Evolutionary conservation across 768 basidiomycete species (phyloP).

Genomic region (Psilocybe cubensis): DNA sequence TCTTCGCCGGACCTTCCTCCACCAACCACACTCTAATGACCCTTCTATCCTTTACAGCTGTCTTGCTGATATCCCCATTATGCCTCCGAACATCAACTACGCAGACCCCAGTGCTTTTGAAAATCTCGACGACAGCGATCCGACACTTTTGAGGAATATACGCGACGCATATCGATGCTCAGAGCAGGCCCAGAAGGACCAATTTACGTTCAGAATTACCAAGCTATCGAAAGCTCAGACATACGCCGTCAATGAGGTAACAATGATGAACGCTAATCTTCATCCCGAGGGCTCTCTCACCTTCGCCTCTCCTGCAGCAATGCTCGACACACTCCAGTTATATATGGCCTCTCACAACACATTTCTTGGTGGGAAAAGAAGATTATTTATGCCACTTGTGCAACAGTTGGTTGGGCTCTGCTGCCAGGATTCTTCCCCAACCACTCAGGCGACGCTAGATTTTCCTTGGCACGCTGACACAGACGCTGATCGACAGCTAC

Average conservation of each 20-base stretch:
- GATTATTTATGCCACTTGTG: slow-evolving; percentile 18
- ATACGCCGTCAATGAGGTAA: slow-evolving; percentile 30
- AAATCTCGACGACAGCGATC: slow-evolving; percentile 9
- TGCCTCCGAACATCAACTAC: slow-evolving; percentile 11
- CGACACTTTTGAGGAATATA: slow-evolving; percentile 3
- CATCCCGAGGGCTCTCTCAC: slow-evolving; percentile 25
- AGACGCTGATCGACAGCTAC: slow-evolving; percentile 17
- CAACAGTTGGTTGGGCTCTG: slow-evolving; percentile 5
- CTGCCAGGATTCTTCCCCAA: slow-evolving; percentile 1
- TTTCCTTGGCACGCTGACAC: slow-evolving; percentile 10
- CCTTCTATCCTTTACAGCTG: slow-evolving; percentile 25
- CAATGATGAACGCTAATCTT: slow-evolving; percentile 28
- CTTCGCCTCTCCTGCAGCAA: slow-evolving; percentile 23
- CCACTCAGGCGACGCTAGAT: not conserved
- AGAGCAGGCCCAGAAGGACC: slow-evolving; percentile 23
- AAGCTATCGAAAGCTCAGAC: slow-evolving; percentile 31
- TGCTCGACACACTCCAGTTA: slow-evolving; percentile 24
- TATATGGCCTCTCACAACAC: slow-evolving; percentile 23
- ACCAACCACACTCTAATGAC: slow-evolving; percentile 15
- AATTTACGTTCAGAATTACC: slow-evolving; percentile 31
- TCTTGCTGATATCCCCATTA: slow-evolving; percentile 26
- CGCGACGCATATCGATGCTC: slow-evolving; percentile 23
- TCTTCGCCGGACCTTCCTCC: slow-evolving; percentile 24
- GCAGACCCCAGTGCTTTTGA: slow-evolving; percentile 12
- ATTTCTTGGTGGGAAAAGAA: slow-evolving; percentile 19